A percentile compares a stretch with the other conserved stretches of the same genome.
Evolutionary conservation across 176 grass and related monocot genomes (phyloP).

Genomic region (Alloteropsis semialata): DNA sequence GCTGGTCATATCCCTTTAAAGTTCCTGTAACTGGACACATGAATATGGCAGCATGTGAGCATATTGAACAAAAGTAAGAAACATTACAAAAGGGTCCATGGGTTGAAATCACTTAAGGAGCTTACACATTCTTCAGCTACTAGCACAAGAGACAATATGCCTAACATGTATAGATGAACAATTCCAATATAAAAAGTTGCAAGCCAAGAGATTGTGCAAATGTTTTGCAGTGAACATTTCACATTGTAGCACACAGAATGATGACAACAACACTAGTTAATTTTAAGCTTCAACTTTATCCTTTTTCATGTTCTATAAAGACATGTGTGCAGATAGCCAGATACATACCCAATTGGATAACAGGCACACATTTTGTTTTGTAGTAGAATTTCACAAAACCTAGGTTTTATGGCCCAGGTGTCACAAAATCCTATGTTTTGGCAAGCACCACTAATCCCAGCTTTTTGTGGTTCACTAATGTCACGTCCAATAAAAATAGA

Average conservation of each 20-base stretch:
- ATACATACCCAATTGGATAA: background rate
- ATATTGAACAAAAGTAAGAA: background rate
- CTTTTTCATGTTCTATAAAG: background rate
- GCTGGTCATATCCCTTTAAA: conserved; percentile 85
- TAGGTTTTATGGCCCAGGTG: background rate
- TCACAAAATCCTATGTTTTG: background rate
- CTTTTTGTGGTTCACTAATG: background rate
- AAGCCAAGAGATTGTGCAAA: background rate
- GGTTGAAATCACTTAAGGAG: background rate
- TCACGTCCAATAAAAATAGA: background rate
- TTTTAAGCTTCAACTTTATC: background rate
- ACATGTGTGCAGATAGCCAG: background rate
- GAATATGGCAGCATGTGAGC: background rate
- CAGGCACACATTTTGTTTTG: background rate
- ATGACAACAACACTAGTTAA: background rate
- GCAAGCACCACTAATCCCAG: background rate
- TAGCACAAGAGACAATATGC: background rate
- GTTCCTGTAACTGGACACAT: conserved; percentile 67
- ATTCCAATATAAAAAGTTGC: background rate
- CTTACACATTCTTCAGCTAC: background rate
- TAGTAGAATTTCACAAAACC: background rate
- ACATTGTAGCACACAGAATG: background rate
- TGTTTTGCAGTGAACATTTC: background rate
- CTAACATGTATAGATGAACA: background rate
- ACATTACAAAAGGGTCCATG: background rate